Percentiles rank a stretch among this genome's conserved stretches.
Evolutionary conservation across 768 basidiomycete genomes (phyloP).

Genomic region (button mushroom (Agaricus bisporus)): DNA sequence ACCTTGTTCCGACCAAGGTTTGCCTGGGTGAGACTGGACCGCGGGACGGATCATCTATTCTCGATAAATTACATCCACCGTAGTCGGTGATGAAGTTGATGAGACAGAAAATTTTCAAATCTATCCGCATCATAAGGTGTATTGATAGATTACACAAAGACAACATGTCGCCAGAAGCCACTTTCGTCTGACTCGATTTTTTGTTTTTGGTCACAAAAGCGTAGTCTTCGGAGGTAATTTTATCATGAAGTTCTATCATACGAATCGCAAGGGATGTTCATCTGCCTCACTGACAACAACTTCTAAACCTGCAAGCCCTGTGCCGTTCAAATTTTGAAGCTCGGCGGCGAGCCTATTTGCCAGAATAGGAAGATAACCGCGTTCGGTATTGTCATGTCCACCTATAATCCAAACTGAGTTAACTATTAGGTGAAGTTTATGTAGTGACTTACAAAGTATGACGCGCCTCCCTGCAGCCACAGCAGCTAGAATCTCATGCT

Average conservation of each 20-base stretch:
- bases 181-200: neutral
- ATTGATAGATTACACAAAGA: neutral
- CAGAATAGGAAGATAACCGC: constrained; percentile 80
- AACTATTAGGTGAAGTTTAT: constrained; percentile 23
- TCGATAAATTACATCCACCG: neutral
- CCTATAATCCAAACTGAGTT: constrained; percentile 35
- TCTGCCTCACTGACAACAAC: constrained; percentile 72
- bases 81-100: constrained; percentile 1
- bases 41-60: constrained; percentile 8
- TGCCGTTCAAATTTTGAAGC: constrained; percentile 30
- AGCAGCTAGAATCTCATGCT: constrained; percentile 87
- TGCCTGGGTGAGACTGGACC: neutral
- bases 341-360: constrained; percentile 54
- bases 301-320: constrained; percentile 38
- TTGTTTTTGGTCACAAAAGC: too few species aligned
- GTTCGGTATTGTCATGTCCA: constrained; percentile 93
- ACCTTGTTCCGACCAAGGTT: neutral
- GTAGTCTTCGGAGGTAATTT: constrained; percentile 1
- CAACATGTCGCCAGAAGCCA: neutral
- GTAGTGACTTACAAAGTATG: constrained; percentile 64
- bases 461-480: constrained; percentile 73
- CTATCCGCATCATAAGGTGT: neutral
- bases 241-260: constrained; percentile 29
- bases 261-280: constrained; percentile 65
- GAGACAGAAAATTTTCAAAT: neutral